Base-by-base conservation (phyloP, 2,329 filamentous ascomycete genomes). In the Pseudofabraea citricarpa region DNA sequence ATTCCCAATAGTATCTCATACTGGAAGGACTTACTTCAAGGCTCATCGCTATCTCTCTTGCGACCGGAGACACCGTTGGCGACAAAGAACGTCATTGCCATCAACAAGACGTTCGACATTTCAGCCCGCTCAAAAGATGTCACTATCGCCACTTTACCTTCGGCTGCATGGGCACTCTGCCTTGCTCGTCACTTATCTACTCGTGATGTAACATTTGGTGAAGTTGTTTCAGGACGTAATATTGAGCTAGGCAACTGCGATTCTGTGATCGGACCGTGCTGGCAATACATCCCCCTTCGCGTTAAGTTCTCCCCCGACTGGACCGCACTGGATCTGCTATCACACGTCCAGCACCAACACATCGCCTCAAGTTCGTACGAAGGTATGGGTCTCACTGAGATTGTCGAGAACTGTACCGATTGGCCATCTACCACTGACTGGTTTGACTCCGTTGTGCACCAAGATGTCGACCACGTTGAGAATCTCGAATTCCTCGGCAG, bases 401-500 rank as follows among this genome's bases (percentile, higher is more conserved):
- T 31, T 31, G 27, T 31, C 4, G 27, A 31, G 16, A 31, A 31
- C 16, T 31, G 27, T 9, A 31, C 27, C 4, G 27, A 31, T 31
- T 31, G 27, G 27, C 27, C 27, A 5, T 12, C 4, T 12, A 31
- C 27, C 4, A 15, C 16, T 8, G 27, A 31, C 16, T 31, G 27
- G 27, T 31, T 31, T 31, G 27, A 31, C 8, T 31, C 27, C 5
- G 27, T 31, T 15, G 27, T 31, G 13, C 27, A 31, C 16, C 27
- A 31, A 31, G 27, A 31, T 31, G 27, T 31, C 27, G 27, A 69
- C 1, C 78, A 82, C 2, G 71, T 73, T 2, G 69, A 76, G 20
- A 73, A 81, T 43, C 81, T 83, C 16, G 38, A 53, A 43, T 48
- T 47, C 36, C n/a, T 36, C 16, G n/a, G 15, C n/a, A 20, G 16